A percentile compares a stretch with the other conserved stretches of the same genome.
phyloP scores from a whole-genome alignment of 306 rosid species.

The Macrotyloma uniflorum region DNA sequence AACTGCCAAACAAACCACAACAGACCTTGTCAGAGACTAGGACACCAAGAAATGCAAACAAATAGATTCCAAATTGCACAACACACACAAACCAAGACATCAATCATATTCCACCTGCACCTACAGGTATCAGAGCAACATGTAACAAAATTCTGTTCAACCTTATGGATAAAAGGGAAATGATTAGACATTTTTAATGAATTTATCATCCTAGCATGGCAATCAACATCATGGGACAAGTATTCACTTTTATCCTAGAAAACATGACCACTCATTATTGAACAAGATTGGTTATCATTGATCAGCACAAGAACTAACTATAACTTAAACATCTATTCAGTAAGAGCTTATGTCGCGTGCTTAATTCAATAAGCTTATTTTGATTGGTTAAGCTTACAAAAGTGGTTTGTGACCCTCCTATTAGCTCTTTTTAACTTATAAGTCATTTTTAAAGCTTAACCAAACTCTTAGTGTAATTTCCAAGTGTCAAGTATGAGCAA shows the following conservation, averaged over 20 bases:
- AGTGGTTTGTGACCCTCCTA: too few species aligned
- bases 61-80: background rate
- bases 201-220: background rate
- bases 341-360: background rate
- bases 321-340: background rate
- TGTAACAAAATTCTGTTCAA: slow-evolving; percentile 8
- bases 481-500: background rate
- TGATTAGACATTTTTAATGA: slow-evolving; percentile 17
- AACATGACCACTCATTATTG: background rate
- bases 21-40: slow-evolving; percentile 36
- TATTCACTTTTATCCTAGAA: background rate
- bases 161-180: slow-evolving; percentile 1
- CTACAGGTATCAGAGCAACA: slow-evolving; percentile 12
- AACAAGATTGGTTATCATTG: background rate
- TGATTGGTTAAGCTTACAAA: background rate
- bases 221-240: slow-evolving; percentile 8
- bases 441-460: background rate
- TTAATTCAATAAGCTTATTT: background rate
- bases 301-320: slow-evolving; percentile 7
- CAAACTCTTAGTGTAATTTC: background rate
- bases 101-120: slow-evolving; percentile 7
- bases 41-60: slow-evolving; percentile 5
- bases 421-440: background rate
- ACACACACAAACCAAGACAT: slow-evolving; percentile 22
- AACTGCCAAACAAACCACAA: slow-evolving; percentile 61